Evolutionary conservation across 2,329 filamentous ascomycete species (phyloP).

Genomic region (Fusarium tuaranense): DNA sequence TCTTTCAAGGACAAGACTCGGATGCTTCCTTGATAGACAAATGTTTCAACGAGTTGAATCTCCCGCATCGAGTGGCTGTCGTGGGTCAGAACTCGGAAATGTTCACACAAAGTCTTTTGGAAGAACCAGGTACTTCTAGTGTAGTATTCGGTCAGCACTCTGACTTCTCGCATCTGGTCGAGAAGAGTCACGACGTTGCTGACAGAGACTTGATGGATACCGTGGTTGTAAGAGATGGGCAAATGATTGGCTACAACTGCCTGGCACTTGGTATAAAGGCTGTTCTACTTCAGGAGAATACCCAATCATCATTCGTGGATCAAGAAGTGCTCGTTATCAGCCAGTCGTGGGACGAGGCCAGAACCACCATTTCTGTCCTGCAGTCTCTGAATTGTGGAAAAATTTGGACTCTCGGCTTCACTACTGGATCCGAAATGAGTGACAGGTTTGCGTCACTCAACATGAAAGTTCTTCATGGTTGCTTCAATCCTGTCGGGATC

Average conservation of each 20-base stretch:
- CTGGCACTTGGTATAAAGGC: slow-evolving; percentile 3
- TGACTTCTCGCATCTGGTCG: background rate
- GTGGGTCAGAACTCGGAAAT: background rate
- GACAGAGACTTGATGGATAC: slow-evolving; percentile 8
- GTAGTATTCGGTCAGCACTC: slow-evolving; percentile 4
- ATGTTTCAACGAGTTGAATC: slow-evolving; percentile 28
- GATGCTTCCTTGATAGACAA: slow-evolving; percentile 25
- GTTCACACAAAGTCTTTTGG: background rate
- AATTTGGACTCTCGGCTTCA: slow-evolving; percentile 19
- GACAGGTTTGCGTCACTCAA: background rate
- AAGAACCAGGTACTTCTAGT: slow-evolving; percentile 1
- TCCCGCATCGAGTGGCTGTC: slow-evolving; percentile 10
- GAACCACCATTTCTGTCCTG: slow-evolving; percentile 2
- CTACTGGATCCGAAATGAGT: background rate
- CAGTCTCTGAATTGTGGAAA: slow-evolving; percentile 10
- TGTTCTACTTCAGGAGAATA: slow-evolving; percentile 16
- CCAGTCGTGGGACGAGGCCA: slow-evolving; percentile 11
- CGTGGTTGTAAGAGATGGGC: slow-evolving; percentile 4
- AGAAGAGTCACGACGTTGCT: background rate
- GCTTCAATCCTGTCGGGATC: slow-evolving; percentile 2
- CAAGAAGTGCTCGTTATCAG: slow-evolving; percentile 16
- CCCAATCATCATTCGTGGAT: slow-evolving; percentile 6
- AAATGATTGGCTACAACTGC: slow-evolving; percentile 11
- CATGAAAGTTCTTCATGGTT: background rate
- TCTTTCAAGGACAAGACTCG: slow-evolving; percentile 7